Base-by-base conservation (phyloP, 352 stramenopile species). In the Phytophthora citricola region DNA sequence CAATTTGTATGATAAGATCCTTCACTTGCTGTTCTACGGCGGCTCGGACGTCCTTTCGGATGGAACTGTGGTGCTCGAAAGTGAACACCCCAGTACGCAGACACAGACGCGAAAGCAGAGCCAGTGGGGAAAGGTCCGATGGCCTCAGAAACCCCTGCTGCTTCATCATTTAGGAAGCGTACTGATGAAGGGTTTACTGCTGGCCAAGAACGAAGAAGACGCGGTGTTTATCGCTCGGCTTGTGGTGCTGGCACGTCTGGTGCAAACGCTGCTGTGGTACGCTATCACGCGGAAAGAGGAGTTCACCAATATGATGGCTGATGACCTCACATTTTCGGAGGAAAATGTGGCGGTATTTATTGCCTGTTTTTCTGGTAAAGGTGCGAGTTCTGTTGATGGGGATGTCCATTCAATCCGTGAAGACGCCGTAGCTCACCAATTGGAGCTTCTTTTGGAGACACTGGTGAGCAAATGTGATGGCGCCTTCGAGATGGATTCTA, bases 41-140 rank as follows among this genome's bases (percentile, higher is more conserved):
- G 86, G 86, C 2, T 92, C 86, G 22, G 84, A 90, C n/a, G 67
- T 92, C 56, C 73, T 87, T 24, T 31, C 62, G 0, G 82, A 94
- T 51, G 86, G 86, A 32, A 87, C 81, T 22, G 75, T 94, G 22
- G 66, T 87, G 36, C 69, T 94, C 14, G 83, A 94, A 60, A 87
- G 83, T 27, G 81, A 94, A 41, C 83, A 92, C 32, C 86, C 86
- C 14, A 92, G 69, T 31, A 95, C 88, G 1, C 88, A 95, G 54
- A 95, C 88, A 3, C 85, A 93, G 60, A 95, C 88, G n/a, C 84
- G 83, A 9, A 94, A 94, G 66, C 86, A 94, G 54, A 94, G 86
- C 45, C 82, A 92, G 54, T 94, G 86, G 86, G 82, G 81, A 2
- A 94, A 94, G 65, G 80, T 94, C 15, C 80, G 86, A 31, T 89